Evolutionary conservation across 2,329 filamentous ascomycete species (phyloP).

Genomic region (Chrysosporium queenslandicum): DNA sequence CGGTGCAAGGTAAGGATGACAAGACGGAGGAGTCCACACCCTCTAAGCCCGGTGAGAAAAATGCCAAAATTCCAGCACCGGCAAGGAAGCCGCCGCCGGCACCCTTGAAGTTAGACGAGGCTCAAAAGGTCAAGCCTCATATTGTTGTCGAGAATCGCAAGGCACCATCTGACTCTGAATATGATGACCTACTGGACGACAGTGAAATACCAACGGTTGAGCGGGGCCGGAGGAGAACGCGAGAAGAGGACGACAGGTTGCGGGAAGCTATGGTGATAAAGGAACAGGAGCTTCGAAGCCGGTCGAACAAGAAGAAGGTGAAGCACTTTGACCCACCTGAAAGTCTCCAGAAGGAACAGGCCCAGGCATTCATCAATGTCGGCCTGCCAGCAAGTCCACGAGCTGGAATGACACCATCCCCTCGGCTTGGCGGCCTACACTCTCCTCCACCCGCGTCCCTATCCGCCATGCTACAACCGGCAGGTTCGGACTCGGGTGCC

Average conservation of each 20-base stretch:
- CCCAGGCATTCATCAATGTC: constrained; percentile 31
- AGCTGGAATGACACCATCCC: constrained; percentile 2
- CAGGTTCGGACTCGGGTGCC: constrained; percentile 24
- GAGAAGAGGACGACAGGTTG: constrained; percentile 75
- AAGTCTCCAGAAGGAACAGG: constrained; percentile 15
- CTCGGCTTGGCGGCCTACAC: constrained; percentile 11
- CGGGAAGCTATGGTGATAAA: constrained; percentile 58
- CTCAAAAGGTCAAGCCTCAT: constrained; percentile 35
- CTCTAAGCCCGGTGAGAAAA: no score
- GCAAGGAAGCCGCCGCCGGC: constrained; percentile 75
- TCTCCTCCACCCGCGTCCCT: constrained; percentile 23
- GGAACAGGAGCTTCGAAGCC: constrained; percentile 60
- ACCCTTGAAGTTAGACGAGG: constrained; percentile 59
- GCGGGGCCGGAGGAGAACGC: constrained; percentile 69
- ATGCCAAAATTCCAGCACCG: constrained; percentile 44
- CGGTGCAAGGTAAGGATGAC: background rate
- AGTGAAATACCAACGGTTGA: constrained; percentile 48
- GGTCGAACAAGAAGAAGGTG: constrained; percentile 61
- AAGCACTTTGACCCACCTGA: constrained; percentile 45
- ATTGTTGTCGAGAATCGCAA: constrained; percentile 37
- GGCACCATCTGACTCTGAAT: constrained; percentile 70
- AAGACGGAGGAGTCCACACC: background rate
- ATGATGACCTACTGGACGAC: constrained; percentile 65
- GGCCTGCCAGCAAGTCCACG: constrained; percentile 14
- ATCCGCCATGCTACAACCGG: constrained; percentile 14